phyloP scores from a whole-genome alignment of 2,329 filamentous ascomycete genomes.

The Venturia effusa region DNA sequence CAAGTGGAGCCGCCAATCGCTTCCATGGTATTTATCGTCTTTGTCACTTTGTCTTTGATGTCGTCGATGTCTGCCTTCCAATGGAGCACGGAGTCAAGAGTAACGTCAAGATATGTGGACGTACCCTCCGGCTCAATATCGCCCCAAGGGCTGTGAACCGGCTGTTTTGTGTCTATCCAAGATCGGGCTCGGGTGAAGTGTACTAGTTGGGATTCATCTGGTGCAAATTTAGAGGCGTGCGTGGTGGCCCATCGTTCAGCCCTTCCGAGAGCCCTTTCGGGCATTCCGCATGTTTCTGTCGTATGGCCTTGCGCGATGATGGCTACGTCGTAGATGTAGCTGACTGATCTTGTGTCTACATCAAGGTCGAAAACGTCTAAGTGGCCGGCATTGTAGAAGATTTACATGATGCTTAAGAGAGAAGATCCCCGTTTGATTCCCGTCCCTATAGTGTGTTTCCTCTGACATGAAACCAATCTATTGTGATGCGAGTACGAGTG shows the following conservation, averaged over 20 bases:
- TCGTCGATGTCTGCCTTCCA: conserved; percentile 14
- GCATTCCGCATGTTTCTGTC: conserved; percentile 16
- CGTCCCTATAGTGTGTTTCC: conserved; percentile 13
- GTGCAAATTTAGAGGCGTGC: too few relatives aligned
- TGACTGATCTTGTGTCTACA: conserved; percentile 11
- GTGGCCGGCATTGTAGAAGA: conserved; percentile 22
- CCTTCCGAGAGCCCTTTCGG: too few relatives aligned
- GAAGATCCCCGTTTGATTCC: conserved; percentile 14
- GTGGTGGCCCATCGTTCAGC: too few relatives aligned
- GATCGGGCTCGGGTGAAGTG: too few relatives aligned
- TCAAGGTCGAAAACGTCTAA: conserved; percentile 16
- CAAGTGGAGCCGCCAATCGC: too few relatives aligned
- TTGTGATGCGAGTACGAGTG: conserved; percentile 13
- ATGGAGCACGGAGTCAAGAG: conserved; percentile 15
- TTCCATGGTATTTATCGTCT: too few relatives aligned
- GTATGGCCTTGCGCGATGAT: conserved; percentile 16
- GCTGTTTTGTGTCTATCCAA: conserved; percentile 12
- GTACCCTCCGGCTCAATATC: conserved; percentile 13
- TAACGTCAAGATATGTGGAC: conserved; percentile 16
- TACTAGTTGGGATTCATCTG: too few relatives aligned
- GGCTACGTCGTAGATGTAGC: conserved; percentile 19
- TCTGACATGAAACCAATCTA: conserved; percentile 13
- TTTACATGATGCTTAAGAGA: conserved; percentile 19
- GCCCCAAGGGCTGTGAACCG: conserved; percentile 11
- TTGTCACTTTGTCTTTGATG: too few relatives aligned